phyloP scores from a whole-genome alignment of 768 basidiomycete species.

The Hypholoma fasciculare region DNA sequence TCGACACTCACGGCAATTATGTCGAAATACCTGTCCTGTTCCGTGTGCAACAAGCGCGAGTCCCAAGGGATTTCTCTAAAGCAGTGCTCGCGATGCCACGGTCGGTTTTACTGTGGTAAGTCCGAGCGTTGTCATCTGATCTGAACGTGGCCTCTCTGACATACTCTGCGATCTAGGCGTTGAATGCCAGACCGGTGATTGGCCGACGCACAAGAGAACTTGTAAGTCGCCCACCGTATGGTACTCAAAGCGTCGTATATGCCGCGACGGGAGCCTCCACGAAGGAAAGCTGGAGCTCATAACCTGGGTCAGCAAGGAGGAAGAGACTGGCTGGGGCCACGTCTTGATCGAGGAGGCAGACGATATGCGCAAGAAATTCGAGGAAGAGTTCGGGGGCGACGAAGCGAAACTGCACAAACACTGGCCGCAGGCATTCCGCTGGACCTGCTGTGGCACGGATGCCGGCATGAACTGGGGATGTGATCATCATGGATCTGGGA shows the following conservation, averaged over 20 bases:
- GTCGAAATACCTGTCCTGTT: no score
- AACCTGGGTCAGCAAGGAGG: constrained; percentile 29
- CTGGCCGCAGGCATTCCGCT: constrained; percentile 32
- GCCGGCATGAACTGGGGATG: constrained; percentile 34
- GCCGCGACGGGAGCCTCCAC: constrained; percentile 28
- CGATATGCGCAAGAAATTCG: constrained; percentile 27
- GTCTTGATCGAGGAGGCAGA: constrained; percentile 25
- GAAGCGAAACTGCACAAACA: constrained; percentile 27
- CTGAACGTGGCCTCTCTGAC: no score
- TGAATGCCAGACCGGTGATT: constrained; percentile 29
- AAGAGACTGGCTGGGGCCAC: constrained; percentile 31
- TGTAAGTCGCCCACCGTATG: constrained; percentile 24
- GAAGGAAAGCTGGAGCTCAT: constrained; percentile 37
- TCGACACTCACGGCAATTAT: no score
- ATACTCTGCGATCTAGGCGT: no score
- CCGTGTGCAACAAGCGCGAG: no score
- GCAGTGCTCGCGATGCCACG: no score
- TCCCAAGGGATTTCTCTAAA: no score
- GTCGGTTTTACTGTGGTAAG: no score
- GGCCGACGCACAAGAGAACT: constrained; percentile 29
- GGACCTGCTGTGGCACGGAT: constrained; percentile 39
- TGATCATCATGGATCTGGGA: constrained; percentile 39
- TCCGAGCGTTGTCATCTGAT: no score
- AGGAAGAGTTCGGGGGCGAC: constrained; percentile 26
- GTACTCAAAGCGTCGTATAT: constrained; percentile 34